phyloP scores from a whole-genome alignment of 2,329 filamentous ascomycete genomes.

The Phoma herbarum region DNA sequence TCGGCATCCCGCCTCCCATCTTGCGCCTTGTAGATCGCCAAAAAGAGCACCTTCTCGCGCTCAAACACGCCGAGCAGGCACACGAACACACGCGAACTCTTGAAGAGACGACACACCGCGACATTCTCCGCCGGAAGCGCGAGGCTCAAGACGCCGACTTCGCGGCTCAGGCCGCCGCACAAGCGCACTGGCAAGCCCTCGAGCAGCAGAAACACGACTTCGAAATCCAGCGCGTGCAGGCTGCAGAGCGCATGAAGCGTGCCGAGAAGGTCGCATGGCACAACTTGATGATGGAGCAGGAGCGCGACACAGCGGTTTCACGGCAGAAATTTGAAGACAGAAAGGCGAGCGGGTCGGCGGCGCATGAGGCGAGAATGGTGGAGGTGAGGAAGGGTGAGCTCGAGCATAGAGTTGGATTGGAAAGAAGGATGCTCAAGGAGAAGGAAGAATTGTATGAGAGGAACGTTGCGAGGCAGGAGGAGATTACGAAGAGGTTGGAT shows the following conservation, averaged over 20 bases:
- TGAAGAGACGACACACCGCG: conserved; percentile 42
- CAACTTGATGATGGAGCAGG: conserved; percentile 40
- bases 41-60: conserved; percentile 42
- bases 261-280: conserved; percentile 44
- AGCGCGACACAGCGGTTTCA: conserved; percentile 35
- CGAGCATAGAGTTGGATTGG: conserved; percentile 39
- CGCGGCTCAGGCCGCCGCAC: conserved; percentile 30
- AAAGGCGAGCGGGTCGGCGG: conserved; percentile 26
- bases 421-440: conserved; percentile 41
- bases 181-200: conserved; percentile 33
- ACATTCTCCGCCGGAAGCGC: conserved; percentile 37
- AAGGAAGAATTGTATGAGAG: conserved; percentile 47
- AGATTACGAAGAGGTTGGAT: conserved; percentile 40
- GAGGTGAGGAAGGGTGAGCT: conserved; percentile 38
- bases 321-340: conserved; percentile 37
- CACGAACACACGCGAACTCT: conserved; percentile 41
- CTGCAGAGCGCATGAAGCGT: conserved; percentile 44
- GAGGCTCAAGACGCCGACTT: conserved; percentile 41
- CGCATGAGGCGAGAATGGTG: conserved; percentile 32
- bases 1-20: conserved; percentile 44
- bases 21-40: conserved; percentile 42
- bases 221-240: conserved; percentile 42
- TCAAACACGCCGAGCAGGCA: conserved; percentile 39
- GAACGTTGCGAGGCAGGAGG: conserved; percentile 45
- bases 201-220: conserved; percentile 45